Conservation (phyloP, 2,329 filamentous ascomycete species). For the Stagonosporopsis tanaceti region DNA sequence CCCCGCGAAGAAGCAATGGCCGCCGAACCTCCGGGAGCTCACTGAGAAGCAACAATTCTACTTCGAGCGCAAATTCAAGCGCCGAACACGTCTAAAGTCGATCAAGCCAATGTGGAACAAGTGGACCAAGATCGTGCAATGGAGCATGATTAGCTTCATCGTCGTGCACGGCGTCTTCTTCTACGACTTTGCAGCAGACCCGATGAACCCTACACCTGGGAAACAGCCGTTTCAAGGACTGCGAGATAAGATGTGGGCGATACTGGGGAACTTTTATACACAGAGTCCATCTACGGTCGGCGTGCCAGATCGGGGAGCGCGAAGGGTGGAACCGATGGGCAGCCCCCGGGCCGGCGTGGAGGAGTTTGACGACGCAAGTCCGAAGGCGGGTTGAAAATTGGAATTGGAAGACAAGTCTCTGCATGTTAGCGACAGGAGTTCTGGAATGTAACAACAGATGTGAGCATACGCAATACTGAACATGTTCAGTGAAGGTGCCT, state of each 20-base stretch:
- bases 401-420: neutral
- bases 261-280: conserved; percentile 41
- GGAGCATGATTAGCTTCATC: conserved; percentile 57
- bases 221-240: conserved; percentile 43
- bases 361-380: conserved; percentile 4
- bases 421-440: conserved; percentile 17
- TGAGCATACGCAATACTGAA: conserved; percentile 12
- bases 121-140: conserved; percentile 70
- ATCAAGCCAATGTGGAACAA: conserved; percentile 71
- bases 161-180: conserved; percentile 66
- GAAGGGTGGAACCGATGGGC: conserved; percentile 21
- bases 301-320: conserved; percentile 17
- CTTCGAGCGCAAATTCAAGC: conserved; percentile 80
- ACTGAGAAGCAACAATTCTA: conserved; percentile 76
- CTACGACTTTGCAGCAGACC: conserved; percentile 61
- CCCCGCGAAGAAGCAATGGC: conserved; percentile 77
- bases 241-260: conserved; percentile 37
- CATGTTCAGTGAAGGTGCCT: neutral
- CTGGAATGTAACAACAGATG: conserved; percentile 1
- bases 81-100: conserved; percentile 69
- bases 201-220: conserved; percentile 42
- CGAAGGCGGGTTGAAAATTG: neutral
- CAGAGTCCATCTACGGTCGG: conserved; percentile 30
- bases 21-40: conserved; percentile 76
- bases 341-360: conserved; percentile 9